phyloP scores from a whole-genome alignment of 495 filamentous ascomycete genomes.

The Talaromyces wortmannii region DNA sequence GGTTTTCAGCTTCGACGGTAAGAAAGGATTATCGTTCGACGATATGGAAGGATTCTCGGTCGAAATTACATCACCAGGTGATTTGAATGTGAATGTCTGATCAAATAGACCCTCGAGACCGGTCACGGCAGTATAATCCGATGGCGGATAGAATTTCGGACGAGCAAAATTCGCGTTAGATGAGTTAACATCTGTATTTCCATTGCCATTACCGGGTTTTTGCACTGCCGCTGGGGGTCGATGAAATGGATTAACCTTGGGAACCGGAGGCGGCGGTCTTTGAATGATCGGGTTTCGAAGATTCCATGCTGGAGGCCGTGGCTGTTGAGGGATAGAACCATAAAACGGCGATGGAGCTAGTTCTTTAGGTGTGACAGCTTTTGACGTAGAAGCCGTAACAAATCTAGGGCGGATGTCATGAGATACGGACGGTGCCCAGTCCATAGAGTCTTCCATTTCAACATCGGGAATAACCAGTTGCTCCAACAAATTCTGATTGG shows the following conservation, averaged over 20 bases:
- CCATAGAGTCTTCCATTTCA: slow-evolving; percentile 55
- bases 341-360: slow-evolving; percentile 41
- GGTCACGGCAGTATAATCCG: slow-evolving; percentile 34
- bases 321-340: slow-evolving; percentile 57
- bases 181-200: slow-evolving; percentile 10
- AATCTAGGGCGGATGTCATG: slow-evolving; percentile 34
- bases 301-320: slow-evolving; percentile 55
- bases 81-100: slow-evolving; percentile 33
- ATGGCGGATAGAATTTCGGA: slow-evolving; percentile 44
- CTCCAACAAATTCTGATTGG: slow-evolving; percentile 15
- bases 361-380: slow-evolving; percentile 7
- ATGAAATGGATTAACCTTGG: slow-evolving; percentile 33
- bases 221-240: slow-evolving; percentile 8
- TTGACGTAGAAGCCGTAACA: slow-evolving; percentile 34
- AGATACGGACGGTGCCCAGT: slow-evolving; percentile 68
- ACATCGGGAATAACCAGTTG: slow-evolving; percentile 30
- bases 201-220: background rate
- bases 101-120: slow-evolving; percentile 43
- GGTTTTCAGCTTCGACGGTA: too few species aligned
- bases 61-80: slow-evolving; percentile 17
- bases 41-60: background rate
- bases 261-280: slow-evolving; percentile 25
- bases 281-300: slow-evolving; percentile 50
- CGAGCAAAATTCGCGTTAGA: slow-evolving; percentile 33
- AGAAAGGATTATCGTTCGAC: too few species aligned